Evolutionary conservation across 306 rosid species (phyloP), one percentile per base, ranked within the genome.

Genomic region (Sophora flavescens): DNA sequence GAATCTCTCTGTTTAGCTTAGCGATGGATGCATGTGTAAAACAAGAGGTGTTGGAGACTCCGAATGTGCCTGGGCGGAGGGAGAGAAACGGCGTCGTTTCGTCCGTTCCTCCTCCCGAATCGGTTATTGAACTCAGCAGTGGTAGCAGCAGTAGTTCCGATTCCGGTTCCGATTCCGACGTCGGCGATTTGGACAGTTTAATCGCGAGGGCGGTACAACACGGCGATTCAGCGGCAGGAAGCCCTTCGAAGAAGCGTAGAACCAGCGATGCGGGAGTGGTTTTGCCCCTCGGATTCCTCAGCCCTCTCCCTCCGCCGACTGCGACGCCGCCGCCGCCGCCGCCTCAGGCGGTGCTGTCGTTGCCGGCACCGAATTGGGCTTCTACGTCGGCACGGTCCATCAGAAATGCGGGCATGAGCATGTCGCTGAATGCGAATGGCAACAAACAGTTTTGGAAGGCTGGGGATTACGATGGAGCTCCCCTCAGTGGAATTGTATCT

Each of bases 381-480:
- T 68, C 63, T 6, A 38, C 41, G 6, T 62, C 61, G 14, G 30
- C 35, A 7, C 77, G 50, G 0, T 3, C 42, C n/a, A 73, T 80
- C 2, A 22, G n/a, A 13, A 18, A 8, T 8, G 22, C 17, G 10
- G 6, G 16, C 15, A 7, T 11, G 14, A 13, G 26, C 50, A 11
- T 63, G 16, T 32, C 10, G 10, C 15, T 63, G 52, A 15, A 12
- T 3, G 2, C 63, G 18, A 56, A 58, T 15, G 47, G 84, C 13
- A 50, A 70, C 52, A 92, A 87, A 80, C 98, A 96, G 86, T 96
- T 96, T 17, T 96, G 99, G 99, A 96, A 96, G 83, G 99, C 98
- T 0, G 99, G 99, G 1, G 97, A 96, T 65, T 96, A 86, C 33
- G 98, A 87, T 30, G 93, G 88, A n/a, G 72, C 85, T 54, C 80